A percentile compares a stretch with the other conserved stretches of the same genome.
Evolutionary conservation across 1,139 yeast species (phyloP).

Genomic region (Geotrichum reessii): DNA sequence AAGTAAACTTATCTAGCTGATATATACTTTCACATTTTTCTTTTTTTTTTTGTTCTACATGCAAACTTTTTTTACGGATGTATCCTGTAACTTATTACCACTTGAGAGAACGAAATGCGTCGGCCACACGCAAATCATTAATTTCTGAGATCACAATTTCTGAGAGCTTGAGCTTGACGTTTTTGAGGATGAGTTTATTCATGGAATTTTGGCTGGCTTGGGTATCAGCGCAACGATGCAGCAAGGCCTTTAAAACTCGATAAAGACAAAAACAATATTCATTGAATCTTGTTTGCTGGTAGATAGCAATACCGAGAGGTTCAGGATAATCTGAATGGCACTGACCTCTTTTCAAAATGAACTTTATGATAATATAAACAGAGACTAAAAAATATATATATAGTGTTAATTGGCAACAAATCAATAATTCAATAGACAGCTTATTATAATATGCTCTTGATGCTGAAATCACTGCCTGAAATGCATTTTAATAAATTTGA

Average conservation of each 20-base stretch:
- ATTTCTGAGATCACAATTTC: background rate
- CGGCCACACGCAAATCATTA: background rate
- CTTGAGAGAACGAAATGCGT: conserved; percentile 4
- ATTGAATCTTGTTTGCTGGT: background rate
- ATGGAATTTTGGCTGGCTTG: background rate
- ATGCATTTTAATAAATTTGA: background rate
- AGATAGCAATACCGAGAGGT: background rate
- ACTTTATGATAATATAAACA: background rate
- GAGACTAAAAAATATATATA: background rate
- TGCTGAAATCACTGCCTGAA: background rate
- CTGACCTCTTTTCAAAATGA: background rate
- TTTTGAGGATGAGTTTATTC: background rate
- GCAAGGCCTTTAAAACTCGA: background rate
- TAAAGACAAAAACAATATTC: background rate
- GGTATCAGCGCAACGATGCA: background rate
- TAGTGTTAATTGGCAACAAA: background rate
- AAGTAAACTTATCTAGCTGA: background rate
- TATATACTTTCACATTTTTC: background rate
- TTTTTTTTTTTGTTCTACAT: background rate
- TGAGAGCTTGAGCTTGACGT: background rate
- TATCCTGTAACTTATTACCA: background rate
- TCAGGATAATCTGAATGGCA: background rate
- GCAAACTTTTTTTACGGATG: background rate
- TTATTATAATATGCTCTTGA: background rate
- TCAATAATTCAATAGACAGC: background rate